A percentile compares a stretch with the other conserved stretches of the same genome.
These are phyloP conservation scores for Mucor piriformis DNA, from an alignment of 371 early-diverging fungal genomes.

Conservation along the genomic window DNA sequence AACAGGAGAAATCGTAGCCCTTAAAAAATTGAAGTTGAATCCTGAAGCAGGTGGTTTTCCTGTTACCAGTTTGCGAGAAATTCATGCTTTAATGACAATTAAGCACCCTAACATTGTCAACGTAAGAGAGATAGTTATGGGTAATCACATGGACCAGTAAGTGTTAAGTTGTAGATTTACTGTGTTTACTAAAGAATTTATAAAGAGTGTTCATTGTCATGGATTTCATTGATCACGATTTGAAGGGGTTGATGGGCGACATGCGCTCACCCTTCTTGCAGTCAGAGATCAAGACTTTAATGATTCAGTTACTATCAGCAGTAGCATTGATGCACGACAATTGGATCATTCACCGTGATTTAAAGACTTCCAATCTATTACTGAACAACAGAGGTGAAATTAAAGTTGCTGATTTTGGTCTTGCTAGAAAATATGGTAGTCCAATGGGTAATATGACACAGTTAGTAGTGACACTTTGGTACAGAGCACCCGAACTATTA, in stretches of 20 bases:
- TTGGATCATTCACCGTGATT: conserved; percentile 97
- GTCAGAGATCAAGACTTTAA: conserved; percentile 91
- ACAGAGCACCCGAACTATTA: conserved; percentile 98
- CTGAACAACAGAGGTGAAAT: conserved; percentile 84
- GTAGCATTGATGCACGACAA: conserved; percentile 90
- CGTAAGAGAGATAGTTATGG: conserved; percentile 91
- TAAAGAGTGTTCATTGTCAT: conserved; percentile 94
- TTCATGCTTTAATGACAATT: conserved; percentile 83
- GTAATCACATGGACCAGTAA: conserved; percentile 75
- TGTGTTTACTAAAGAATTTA: not conserved
- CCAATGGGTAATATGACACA: conserved; percentile 79
- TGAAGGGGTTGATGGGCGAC: conserved; percentile 87
- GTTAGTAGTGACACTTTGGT: conserved; percentile 93
- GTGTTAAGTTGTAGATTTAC: conserved; percentile 5
- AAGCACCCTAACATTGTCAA: conserved; percentile 96
- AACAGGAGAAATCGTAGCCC: conserved; percentile 95
- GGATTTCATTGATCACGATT: conserved; percentile 96
- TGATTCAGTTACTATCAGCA: conserved; percentile 87
- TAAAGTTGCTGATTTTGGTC: conserved; percentile 89
- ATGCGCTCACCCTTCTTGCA: conserved; percentile 82
- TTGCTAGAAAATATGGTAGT: conserved; percentile 80
- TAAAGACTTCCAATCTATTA: conserved; percentile 96
- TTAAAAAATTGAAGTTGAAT: conserved; percentile 96
- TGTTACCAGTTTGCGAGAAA: conserved; percentile 90
- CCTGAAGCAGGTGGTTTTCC: conserved; percentile 97